Evolutionary conservation across 306 rosid genomes (phyloP).

Genomic region (Alnus rubra): DNA sequence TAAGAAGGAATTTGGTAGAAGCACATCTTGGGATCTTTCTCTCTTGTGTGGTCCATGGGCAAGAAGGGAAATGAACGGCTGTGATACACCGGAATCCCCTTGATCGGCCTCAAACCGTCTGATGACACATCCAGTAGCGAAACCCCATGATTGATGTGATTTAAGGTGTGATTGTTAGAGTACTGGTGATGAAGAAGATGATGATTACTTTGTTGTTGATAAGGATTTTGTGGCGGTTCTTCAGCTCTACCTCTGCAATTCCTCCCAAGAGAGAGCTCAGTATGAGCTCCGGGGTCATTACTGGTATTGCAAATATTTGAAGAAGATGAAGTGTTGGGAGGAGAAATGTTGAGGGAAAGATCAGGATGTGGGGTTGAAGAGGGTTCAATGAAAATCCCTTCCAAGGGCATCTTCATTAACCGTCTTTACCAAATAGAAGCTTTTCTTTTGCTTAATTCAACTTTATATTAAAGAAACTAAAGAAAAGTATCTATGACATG

Average conservation of each 20-base stretch:
- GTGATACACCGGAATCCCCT: constrained; percentile 88
- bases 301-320: constrained; percentile 27
- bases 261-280: constrained; percentile 75
- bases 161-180: constrained; percentile 15
- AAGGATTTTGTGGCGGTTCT: constrained; percentile 30
- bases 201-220: background rate
- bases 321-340: constrained; percentile 52
- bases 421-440: constrained; percentile 12
- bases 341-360: constrained; percentile 92
- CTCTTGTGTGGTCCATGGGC: constrained; percentile 46
- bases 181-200: constrained; percentile 20
- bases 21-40: constrained; percentile 53
- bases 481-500: constrained; percentile 38
- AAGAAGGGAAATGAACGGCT: constrained; percentile 80
- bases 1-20: constrained; percentile 50
- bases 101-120: constrained; percentile 64
- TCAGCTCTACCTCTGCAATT: constrained; percentile 34
- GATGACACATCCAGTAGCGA: constrained; percentile 57
- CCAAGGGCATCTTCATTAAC: constrained; percentile 79
- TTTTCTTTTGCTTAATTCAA: constrained; percentile 29
- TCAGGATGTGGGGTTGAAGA: constrained; percentile 67
- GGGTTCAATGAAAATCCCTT: constrained; percentile 75
- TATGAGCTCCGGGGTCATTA: constrained; percentile 42
- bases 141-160: constrained; percentile 44
- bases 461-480: constrained; percentile 14